phyloP scores from a whole-genome alignment of 345 rosid species.

The Mercurialis annua region DNA sequence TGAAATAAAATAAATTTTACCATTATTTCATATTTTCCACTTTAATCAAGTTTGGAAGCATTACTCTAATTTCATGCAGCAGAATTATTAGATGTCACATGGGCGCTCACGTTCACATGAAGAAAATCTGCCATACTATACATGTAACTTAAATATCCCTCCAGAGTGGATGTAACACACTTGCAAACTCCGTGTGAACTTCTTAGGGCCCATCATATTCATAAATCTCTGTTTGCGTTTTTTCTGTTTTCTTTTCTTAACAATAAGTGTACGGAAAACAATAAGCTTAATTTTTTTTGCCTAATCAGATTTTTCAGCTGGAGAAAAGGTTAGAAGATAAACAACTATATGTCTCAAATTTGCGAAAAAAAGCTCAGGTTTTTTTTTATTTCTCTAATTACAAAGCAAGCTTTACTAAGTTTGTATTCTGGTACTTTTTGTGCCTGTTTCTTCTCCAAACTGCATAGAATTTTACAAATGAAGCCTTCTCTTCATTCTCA shows the following conservation, averaged over 20 bases:
- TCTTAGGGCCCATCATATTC: background rate
- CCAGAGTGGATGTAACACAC: background rate
- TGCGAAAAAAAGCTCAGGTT: constrained; percentile 70
- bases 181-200: background rate
- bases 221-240: too few species aligned
- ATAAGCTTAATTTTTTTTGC: constrained; percentile 6
- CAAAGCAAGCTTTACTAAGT: background rate
- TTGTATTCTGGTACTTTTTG: background rate
- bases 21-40: background rate
- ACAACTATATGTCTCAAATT: constrained; percentile 41
- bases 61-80: background rate
- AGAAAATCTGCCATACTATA: background rate
- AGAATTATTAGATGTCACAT: background rate
- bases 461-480: constrained; percentile 11
- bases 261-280: too few species aligned
- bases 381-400: background rate
- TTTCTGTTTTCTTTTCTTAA: too few species aligned
- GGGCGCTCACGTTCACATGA: background rate
- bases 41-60: background rate
- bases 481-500: background rate
- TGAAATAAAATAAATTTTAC: background rate
- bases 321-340: constrained; percentile 50
- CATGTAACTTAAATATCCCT: background rate
- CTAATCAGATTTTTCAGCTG: constrained; percentile 48
- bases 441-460: constrained; percentile 1